These are phyloP conservation scores for Phytophthora idaei DNA, from an alignment of 352 stramenopile species.

Conservation along the genomic window DNA sequence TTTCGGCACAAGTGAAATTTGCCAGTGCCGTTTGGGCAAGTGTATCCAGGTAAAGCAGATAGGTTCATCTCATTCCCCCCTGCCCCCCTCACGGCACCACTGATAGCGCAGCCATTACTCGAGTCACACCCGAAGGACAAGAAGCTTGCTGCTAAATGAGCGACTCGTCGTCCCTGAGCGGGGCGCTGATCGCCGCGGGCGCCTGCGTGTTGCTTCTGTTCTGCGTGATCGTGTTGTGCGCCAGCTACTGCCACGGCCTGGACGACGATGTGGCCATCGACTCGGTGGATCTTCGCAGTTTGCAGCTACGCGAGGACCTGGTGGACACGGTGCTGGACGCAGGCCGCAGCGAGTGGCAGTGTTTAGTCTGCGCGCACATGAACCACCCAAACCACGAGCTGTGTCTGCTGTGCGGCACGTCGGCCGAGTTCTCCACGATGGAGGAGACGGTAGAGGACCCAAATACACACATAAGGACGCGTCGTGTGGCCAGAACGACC, in stretches of 20 bases:
- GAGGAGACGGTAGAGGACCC: conserved; percentile 42
- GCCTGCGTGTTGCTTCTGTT: conserved; percentile 53
- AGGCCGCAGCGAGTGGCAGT: conserved; percentile 72
- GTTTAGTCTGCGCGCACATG: conserved; percentile 74
- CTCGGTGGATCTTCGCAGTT: conserved; percentile 52
- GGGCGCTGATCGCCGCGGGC: conserved; percentile 38
- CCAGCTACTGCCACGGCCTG: conserved; percentile 39
- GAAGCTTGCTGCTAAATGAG: conserved; percentile 23
- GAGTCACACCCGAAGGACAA: background rate
- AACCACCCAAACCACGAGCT: conserved; percentile 71
- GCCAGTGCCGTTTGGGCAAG: conserved; percentile 1
- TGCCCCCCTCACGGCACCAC: background rate
- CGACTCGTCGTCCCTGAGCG: conserved; percentile 36
- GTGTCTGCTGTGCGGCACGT: conserved; percentile 70
- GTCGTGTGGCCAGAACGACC: conserved; percentile 32
- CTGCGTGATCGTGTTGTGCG: conserved; percentile 50
- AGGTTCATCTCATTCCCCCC: conserved; percentile 12
- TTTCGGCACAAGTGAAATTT: conserved; percentile 8
- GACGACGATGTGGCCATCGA: conserved; percentile 57
- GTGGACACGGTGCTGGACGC: conserved; percentile 70
- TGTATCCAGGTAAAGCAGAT: conserved; percentile 11
- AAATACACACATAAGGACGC: conserved; percentile 12
- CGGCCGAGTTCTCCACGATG: conserved; percentile 58
- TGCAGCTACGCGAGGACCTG: conserved; percentile 69
- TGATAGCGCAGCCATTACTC: conserved; percentile 6